Evolutionary conservation across 495 filamentous ascomycete species (phyloP).

Genomic region (Tuber umbilicatum): DNA sequence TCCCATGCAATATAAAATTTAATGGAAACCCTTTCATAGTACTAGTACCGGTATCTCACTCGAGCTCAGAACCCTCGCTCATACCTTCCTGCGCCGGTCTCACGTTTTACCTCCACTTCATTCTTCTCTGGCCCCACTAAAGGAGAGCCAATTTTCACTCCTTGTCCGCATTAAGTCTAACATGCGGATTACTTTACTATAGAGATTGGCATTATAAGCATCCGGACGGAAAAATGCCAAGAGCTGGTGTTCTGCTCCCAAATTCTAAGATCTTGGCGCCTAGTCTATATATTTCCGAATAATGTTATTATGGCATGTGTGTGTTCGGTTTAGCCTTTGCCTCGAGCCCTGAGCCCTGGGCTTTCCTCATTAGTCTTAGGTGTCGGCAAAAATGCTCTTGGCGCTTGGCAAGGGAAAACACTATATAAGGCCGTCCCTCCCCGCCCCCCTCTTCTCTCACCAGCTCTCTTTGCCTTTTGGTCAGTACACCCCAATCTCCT

Average conservation of each 20-base stretch:
- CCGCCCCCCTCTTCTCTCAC: constrained; percentile 45
- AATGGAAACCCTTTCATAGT: not conserved
- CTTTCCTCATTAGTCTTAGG: not conserved
- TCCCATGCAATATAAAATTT: not conserved
- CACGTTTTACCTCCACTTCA: not conserved
- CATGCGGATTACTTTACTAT: not conserved
- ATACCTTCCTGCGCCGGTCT: too few species aligned
- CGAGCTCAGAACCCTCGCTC: not conserved
- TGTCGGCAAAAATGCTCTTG: constrained; percentile 21
- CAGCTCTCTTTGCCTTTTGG: constrained; percentile 56
- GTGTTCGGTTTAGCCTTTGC: too few species aligned
- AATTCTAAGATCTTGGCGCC: not conserved
- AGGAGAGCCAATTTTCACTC: not conserved
- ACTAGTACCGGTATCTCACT: too few species aligned
- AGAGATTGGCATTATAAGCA: not conserved
- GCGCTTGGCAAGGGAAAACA: constrained; percentile 11
- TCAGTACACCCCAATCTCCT: constrained; percentile 44
- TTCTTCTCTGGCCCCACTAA: not conserved
- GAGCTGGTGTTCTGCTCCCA: not conserved
- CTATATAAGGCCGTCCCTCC: constrained; percentile 43
- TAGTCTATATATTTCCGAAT: too few species aligned
- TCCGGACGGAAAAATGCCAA: not conserved
- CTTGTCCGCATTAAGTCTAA: not conserved
- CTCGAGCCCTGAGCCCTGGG: not conserved
- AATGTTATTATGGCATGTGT: too few species aligned